phyloP scores from a whole-genome alignment of 192 early-diverging fungal species.

The Backusella luteola region DNA sequence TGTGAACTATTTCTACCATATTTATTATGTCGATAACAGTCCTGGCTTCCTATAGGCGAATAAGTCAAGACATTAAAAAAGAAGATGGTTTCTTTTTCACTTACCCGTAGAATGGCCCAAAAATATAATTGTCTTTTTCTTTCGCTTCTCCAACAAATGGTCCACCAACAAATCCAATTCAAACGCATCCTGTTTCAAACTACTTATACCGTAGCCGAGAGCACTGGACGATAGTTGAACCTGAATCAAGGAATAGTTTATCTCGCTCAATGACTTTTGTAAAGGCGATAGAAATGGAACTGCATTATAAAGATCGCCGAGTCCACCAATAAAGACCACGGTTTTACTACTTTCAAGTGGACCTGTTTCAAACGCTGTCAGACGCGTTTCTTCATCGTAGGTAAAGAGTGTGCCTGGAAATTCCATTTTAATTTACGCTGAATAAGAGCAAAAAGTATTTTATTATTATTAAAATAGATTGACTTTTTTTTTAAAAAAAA shows the following conservation, averaged over 20 bases:
- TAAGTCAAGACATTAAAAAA: neutral
- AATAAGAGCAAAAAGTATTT: neutral
- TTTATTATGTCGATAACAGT: conserved; percentile 33
- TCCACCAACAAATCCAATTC: conserved; percentile 39
- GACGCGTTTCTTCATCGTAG: conserved; percentile 39
- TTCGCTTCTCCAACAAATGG: conserved; percentile 24
- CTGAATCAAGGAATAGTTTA: conserved; percentile 37
- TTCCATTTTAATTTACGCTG: conserved; percentile 25
- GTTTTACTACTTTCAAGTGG: conserved; percentile 18
- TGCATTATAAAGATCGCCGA: conserved; percentile 42
- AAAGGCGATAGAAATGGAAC: conserved; percentile 38
- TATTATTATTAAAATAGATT: no score
- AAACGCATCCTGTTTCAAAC: conserved; percentile 32
- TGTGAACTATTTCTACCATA: conserved; percentile 19
- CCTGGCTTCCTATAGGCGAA: conserved; percentile 23
- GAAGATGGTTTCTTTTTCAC: neutral
- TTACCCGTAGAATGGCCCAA: conserved; percentile 46
- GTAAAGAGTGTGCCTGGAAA: conserved; percentile 37
- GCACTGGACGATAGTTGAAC: conserved; percentile 43
- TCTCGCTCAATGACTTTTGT: conserved; percentile 15
- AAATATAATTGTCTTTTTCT: conserved; percentile 35
- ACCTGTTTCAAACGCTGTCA: conserved; percentile 45
- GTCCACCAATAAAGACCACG: conserved; percentile 41
- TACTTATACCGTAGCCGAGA: conserved; percentile 40
- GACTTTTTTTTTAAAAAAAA: neutral